Evolutionary conservation across 306 rosid species (phyloP).

Genomic region (Cicer cuneatum): DNA sequence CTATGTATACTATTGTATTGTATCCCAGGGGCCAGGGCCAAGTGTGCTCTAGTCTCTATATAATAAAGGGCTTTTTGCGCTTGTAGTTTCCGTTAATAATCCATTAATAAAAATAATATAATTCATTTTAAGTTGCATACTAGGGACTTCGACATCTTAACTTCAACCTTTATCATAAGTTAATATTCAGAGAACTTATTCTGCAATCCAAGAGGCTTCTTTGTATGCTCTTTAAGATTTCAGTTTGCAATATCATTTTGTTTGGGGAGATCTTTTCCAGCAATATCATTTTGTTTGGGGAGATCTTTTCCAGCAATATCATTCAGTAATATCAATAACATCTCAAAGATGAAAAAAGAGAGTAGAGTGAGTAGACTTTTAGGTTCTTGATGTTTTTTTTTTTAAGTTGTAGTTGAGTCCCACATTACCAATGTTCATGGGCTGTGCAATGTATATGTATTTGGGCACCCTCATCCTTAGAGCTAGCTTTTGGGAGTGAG

Average conservation of each 20-base stretch:
- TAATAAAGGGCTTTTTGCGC: slow-evolving; percentile 13
- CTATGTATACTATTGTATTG: slow-evolving; percentile 7
- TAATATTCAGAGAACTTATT: slow-evolving; percentile 1
- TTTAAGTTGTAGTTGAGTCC: neutral
- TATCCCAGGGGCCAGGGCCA: neutral
- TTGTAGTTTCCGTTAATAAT: neutral
- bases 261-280: slow-evolving; percentile 17
- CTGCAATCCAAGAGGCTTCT: slow-evolving; percentile 27
- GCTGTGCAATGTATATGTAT: neutral
- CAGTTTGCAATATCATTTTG: slow-evolving; percentile 1
- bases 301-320: slow-evolving; percentile 31
- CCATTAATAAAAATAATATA: neutral
- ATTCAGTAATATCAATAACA: slow-evolving; percentile 5
- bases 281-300: neutral
- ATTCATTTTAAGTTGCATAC: slow-evolving; percentile 11
- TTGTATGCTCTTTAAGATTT: slow-evolving; percentile 18
- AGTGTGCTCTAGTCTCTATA: slow-evolving; percentile 6
- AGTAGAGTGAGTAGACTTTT: slow-evolving; percentile 7
- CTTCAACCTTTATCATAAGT: slow-evolving; percentile 13
- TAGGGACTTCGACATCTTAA: slow-evolving; percentile 21
- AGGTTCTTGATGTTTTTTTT: slow-evolving; percentile 23
- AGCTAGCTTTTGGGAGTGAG: neutral
- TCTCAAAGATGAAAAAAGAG: neutral
- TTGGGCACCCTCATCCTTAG: neutral
- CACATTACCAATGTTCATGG: neutral